Base-by-base conservation (phyloP, 441 rosid genomes). In the Euphorbia neoarborescens region DNA sequence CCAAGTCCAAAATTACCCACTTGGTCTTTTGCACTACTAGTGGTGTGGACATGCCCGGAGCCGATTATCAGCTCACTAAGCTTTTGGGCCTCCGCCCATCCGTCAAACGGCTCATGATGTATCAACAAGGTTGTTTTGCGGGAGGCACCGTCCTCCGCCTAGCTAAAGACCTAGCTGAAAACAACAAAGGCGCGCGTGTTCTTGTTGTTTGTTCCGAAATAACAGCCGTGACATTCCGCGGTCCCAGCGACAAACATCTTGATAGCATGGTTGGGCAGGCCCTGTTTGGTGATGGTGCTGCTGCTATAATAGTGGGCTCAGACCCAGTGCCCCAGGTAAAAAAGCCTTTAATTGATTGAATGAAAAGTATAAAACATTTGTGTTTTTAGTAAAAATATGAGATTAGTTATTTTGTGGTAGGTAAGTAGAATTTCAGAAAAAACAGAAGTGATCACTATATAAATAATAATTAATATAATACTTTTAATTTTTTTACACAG, bases 201-300 rank as follows among this genome's bases (percentile, higher is more conserved):
- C 83, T 82, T 0, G 80, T 80, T 0, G 86, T 84, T 15, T 80
- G 83, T 68, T 24, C 88, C 0, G 88, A 84, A 54, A 69, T 79
- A 42, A 82, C 84, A 0, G 81, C 80, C 0, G 62, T 58, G 50
- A 75, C 79, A 10, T 84, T 84, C 37, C 84, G 83, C 15, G 88
- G 85, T 8, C 88, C 86, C 13, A 78, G 79, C 0, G 85, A 84
- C 27, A 50, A 72, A 32, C 80, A 77, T 48, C 64, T 82, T 0
- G 85, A 82, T 37, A 76, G 81, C 20, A 84, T 84, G 25, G 83
- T 84, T 4, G 88, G 86, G 19, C 88, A 82, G 32, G 82, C 83
- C 4, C 68, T 84, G 66, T 82, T 84, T 0, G 82, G 83, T 0
- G 88, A 82, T 7, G 88, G 88, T 0, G 83, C 88, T 0, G 80